phyloP scores from a whole-genome alignment of 2,329 filamentous ascomycete species.

The Arthroderma sp. region DNA sequence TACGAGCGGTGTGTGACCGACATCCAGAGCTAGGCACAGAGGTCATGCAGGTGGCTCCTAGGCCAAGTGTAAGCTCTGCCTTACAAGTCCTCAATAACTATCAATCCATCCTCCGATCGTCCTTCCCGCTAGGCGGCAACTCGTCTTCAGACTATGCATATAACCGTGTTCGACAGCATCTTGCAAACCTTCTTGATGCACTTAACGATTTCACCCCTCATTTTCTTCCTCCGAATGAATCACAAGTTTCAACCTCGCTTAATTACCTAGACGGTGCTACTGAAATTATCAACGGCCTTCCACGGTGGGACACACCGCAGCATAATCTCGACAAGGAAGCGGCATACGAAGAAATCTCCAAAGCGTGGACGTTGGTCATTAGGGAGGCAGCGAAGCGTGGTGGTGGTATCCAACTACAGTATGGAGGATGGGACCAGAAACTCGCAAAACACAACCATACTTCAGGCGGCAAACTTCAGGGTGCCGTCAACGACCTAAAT shows the following conservation, averaged over 20 bases:
- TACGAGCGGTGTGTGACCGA: constrained; percentile 83
- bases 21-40: constrained; percentile 78
- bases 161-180: constrained; percentile 72
- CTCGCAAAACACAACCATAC: constrained; percentile 77
- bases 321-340: constrained; percentile 89
- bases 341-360: constrained; percentile 90
- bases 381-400: constrained; percentile 82
- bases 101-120: constrained; percentile 59
- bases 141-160: constrained; percentile 86
- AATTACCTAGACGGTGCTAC: constrained; percentile 83
- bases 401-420: constrained; percentile 77
- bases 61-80: constrained; percentile 71
- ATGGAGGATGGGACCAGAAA: constrained; percentile 83
- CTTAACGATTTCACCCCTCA: constrained; percentile 90
- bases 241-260: constrained; percentile 68
- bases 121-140: constrained; percentile 76
- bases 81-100: constrained; percentile 72
- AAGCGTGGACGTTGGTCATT: constrained; percentile 84
- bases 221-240: constrained; percentile 83
- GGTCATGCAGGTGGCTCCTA: constrained; percentile 68
- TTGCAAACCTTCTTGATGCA: constrained; percentile 72
- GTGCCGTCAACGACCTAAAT: constrained; percentile 65
- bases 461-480: constrained; percentile 66
- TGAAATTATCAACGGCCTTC: constrained; percentile 74
- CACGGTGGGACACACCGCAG: constrained; percentile 77